A percentile compares a stretch with the other conserved stretches of the same genome.
Conservation (phyloP, 2,329 filamentous ascomycete species). For the Eutypella sp. region DNA sequence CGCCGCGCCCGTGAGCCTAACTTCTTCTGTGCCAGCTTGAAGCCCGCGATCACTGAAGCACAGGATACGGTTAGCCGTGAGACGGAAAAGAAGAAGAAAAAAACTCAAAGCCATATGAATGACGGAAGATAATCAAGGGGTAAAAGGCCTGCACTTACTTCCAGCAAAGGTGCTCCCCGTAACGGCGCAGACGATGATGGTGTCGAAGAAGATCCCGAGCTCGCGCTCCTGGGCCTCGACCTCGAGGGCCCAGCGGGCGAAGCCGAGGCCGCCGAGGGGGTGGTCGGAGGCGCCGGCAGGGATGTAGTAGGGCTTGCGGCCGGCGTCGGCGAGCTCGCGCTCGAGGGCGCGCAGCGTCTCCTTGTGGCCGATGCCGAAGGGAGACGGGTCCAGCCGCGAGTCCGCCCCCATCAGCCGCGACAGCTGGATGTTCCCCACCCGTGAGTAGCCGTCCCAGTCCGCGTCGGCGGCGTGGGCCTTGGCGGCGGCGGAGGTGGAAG, state of each 20-base stretch:
- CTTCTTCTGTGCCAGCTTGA: slow-evolving; percentile 56
- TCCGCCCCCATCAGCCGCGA: slow-evolving; percentile 64
- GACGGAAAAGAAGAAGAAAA: neutral
- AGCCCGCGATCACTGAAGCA: slow-evolving; percentile 56
- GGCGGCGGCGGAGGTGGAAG: too few relatives aligned
- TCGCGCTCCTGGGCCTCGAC: slow-evolving; percentile 58
- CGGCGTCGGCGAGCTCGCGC: slow-evolving; percentile 45
- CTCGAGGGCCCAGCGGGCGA: slow-evolving; percentile 67
- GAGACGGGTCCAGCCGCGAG: slow-evolving; percentile 52
- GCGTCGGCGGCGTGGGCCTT: too few relatives aligned
- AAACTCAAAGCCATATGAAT: too few relatives aligned
- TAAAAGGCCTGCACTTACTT: too few relatives aligned
- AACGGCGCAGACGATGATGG: slow-evolving; percentile 63
- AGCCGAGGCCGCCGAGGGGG: slow-evolving; percentile 64
- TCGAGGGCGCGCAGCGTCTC: slow-evolving; percentile 49
- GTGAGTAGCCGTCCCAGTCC: slow-evolving; percentile 55
- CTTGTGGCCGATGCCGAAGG: slow-evolving; percentile 67
- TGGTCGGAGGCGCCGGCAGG: slow-evolving; percentile 68
- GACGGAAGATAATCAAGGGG: too few relatives aligned
- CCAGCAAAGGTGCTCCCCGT: slow-evolving; percentile 68
- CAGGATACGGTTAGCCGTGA: neutral
- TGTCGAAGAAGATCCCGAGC: slow-evolving; percentile 61
- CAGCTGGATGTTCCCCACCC: slow-evolving; percentile 68
- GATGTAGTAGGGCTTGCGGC: slow-evolving; percentile 65
- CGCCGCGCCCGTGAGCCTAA: slow-evolving; percentile 40